Percentiles rank a stretch among this genome's conserved stretches.
These are phyloP conservation scores for Hippophae gyantsensis DNA, from an alignment of 306 rosid species.

Conservation along the genomic window DNA sequence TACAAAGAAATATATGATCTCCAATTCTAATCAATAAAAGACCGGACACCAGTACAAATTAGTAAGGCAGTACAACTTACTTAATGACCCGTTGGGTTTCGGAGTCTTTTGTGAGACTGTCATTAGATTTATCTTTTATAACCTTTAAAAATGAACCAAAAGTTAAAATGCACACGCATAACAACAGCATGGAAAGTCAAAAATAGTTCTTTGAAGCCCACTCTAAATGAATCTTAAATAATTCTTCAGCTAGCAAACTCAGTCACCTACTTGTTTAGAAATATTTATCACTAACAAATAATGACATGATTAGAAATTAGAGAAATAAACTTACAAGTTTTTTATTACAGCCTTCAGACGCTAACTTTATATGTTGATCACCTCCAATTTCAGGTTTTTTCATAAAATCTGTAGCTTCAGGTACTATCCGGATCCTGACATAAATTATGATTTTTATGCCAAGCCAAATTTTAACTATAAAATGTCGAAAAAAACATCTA, in stretches of 20 bases:
- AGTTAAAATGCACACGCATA: background rate
- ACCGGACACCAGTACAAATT: constrained; percentile 6
- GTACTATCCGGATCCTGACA: constrained; percentile 63
- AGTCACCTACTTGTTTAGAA: background rate
- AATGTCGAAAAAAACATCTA: too few species aligned
- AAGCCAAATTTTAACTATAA: background rate
- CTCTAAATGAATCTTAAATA: background rate
- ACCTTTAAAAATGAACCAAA: constrained; percentile 21
- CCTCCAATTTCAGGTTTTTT: constrained; percentile 29
- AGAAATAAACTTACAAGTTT: constrained; percentile 44
- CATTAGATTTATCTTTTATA: constrained; percentile 30
- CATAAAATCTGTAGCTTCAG: constrained; percentile 40
- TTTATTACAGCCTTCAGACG: constrained; percentile 35
- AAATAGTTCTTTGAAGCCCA: background rate
- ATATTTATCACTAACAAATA: background rate
- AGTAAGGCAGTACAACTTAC: constrained; percentile 36
- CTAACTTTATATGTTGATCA: constrained; percentile 23
- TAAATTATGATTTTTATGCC: constrained; percentile 15
- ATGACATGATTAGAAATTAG: constrained; percentile 1
- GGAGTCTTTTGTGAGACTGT: constrained; percentile 34
- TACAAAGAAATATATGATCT: constrained; percentile 17
- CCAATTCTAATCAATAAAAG: constrained; percentile 13
- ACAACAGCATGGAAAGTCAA: background rate
- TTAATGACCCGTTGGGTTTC: constrained; percentile 28
- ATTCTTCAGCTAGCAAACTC: background rate